Conservation (phyloP, 2,329 filamentous ascomycete species). For the Ophiostoma perfectum region DNA sequence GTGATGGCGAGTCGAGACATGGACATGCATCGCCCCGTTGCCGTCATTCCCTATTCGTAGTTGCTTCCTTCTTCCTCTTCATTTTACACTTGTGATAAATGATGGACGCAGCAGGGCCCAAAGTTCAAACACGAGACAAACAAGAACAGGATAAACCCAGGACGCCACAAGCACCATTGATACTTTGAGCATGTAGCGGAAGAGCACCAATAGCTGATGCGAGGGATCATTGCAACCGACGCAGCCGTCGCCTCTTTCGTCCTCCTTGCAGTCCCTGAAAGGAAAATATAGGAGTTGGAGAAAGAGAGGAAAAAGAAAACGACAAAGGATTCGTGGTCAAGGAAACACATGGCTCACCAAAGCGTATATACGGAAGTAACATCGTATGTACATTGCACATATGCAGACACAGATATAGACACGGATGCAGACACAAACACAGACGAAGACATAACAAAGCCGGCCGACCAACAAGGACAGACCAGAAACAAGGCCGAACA, state of each 20-base stretch:
- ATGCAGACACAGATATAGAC: not conserved
- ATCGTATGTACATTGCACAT: too few relatives aligned
- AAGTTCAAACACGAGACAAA: not conserved
- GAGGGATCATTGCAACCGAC: not conserved
- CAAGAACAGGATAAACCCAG: conserved; percentile 8
- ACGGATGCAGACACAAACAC: not conserved
- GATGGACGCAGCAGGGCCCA: not conserved
- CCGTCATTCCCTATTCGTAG: not conserved
- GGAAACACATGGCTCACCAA: too few relatives aligned
- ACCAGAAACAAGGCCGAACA: not conserved
- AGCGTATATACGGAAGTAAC: too few relatives aligned
- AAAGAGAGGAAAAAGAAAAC: too few relatives aligned
- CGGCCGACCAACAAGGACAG: not conserved
- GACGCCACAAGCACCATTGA: not conserved
- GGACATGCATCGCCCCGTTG: not conserved
- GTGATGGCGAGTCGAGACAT: not conserved
- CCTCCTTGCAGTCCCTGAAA: not conserved
- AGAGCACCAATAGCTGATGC: not conserved
- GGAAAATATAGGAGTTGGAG: too few relatives aligned
- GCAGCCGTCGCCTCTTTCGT: not conserved
- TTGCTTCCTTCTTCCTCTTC: not conserved
- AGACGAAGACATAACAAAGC: too few relatives aligned
- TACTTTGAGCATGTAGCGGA: not conserved
- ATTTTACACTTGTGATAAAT: not conserved
- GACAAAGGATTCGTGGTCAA: too few relatives aligned